Base-by-base conservation (phyloP, 495 filamentous ascomycete genomes). In the Aspergillus affinis region DNA sequence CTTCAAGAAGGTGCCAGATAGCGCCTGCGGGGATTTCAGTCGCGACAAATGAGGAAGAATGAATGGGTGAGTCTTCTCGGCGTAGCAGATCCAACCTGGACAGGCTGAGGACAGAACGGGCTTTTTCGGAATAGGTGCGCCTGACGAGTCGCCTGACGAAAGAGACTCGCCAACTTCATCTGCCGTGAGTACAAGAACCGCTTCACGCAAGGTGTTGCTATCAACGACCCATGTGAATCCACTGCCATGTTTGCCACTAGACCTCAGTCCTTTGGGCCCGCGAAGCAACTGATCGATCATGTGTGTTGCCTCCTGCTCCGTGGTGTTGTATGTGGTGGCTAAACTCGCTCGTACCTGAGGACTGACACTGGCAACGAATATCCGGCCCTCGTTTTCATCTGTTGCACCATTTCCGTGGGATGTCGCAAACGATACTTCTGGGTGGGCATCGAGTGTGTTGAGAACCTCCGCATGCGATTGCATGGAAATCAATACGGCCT, bases 71-170 rank as follows among this genome's bases (percentile, higher is more conserved):
- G 91, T 96, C 75, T 98, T 97, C 66, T 98, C 94, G 51, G 93
- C 92, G 71, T 98, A 98, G 75, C 94, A 98, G 32, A 98, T 93
- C 91, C 96, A 98, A 29, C 94, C 94, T 0, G 94, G 94, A 70
- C 94, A 98, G 12, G 91, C 90, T 10, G 92, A 93, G 10, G 93
- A 90, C 15, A 98, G 76, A 55, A 97, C 88, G 0, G 93, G 95
- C 46, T 82, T 84, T 51, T 85, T 83, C 1, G 86, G 82, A 45
- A 71, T 67, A 27, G 72, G 62, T 29, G 65, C 49, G 13, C 49
- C 56, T 46, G 64, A 41, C 20, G 68, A 63, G 48, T 69, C 69
- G 8, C 57, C 57, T 3, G 56, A 57, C 36, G 61, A 62, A 54
- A 75, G 60, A 4, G 73, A 83, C 52, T 81, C 71, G 19, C 81